Evolutionary conservation across 1,139 yeast genomes (phyloP).

Genomic region (Yamadazyma dushanensis): DNA sequence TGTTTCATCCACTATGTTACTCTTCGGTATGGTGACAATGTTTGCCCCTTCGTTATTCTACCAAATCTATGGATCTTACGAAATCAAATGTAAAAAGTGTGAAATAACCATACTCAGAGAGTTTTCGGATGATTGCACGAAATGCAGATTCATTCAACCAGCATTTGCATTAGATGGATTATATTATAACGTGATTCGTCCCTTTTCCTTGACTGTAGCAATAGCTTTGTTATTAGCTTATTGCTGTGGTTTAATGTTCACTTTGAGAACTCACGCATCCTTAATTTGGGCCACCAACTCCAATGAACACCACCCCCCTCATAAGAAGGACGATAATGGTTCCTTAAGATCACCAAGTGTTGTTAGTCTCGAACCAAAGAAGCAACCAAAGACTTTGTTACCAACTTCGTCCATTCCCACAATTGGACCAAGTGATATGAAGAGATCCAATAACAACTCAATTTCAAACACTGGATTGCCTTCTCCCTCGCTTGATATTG

Average conservation of each 20-base stretch:
- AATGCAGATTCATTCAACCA: constrained; percentile 81
- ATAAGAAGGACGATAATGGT: constrained; percentile 12
- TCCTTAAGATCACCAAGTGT: constrained; percentile 21
- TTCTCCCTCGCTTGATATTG: constrained; percentile 24
- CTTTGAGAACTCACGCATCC: constrained; percentile 94
- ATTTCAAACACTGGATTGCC: constrained; percentile 14
- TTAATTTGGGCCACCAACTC: constrained; percentile 79
- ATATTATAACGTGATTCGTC: constrained; percentile 67
- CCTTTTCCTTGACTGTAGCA: constrained; percentile 82
- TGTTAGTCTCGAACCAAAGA: constrained; percentile 29
- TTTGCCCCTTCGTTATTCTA: constrained; percentile 91
- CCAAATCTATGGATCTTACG: constrained; percentile 88
- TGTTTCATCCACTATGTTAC: constrained; percentile 91
- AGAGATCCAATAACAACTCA: constrained; percentile 3
- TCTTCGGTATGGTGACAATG: constrained; percentile 88
- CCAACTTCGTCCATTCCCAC: constrained; percentile 9
- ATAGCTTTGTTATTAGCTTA: constrained; percentile 79
- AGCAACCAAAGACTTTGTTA: constrained; percentile 3
- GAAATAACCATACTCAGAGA: constrained; percentile 11
- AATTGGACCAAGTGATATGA: neutral
- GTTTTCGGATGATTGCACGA: constrained; percentile 50
- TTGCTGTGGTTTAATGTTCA: constrained; percentile 87
- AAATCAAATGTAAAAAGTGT: constrained; percentile 65
- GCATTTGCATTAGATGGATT: constrained; percentile 64
- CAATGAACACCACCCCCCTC: constrained; percentile 27